These are phyloP conservation scores for Verticillium alfalfae DNA, from an alignment of 2,329 filamentous ascomycete species.

Conservation along the genomic window DNA sequence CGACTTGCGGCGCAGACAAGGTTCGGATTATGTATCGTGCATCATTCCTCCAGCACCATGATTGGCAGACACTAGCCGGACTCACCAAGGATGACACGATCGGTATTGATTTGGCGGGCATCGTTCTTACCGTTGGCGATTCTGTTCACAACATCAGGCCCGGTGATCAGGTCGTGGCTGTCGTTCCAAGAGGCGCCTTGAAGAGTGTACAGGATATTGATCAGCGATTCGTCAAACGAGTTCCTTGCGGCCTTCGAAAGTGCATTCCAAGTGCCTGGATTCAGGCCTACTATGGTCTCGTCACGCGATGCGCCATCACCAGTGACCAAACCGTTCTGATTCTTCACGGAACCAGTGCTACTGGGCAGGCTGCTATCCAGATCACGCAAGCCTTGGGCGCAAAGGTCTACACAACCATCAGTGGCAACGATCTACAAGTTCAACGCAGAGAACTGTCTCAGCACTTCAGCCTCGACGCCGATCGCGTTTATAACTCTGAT, in stretches of 20 bases:
- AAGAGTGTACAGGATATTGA: constrained; percentile 26
- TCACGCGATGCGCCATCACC: constrained; percentile 18
- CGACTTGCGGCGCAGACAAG: constrained; percentile 16
- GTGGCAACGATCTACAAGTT: constrained; percentile 15
- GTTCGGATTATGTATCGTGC: constrained; percentile 33
- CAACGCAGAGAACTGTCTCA: constrained; percentile 31
- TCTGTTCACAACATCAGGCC: constrained; percentile 21
- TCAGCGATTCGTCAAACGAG: constrained; percentile 26
- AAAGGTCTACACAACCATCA: constrained; percentile 35
- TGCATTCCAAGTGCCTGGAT: constrained; percentile 30
- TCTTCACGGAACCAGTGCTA: constrained; percentile 34
- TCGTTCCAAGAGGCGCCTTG: constrained; percentile 27
- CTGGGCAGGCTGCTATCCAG: constrained; percentile 37
- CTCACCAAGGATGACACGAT: constrained; percentile 21
- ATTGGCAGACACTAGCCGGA: constrained; percentile 29
- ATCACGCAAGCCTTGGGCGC: constrained; percentile 30
- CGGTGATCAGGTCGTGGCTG: constrained; percentile 36
- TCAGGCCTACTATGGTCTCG: constrained; percentile 37
- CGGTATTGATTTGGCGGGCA: constrained; percentile 35
- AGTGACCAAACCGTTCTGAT: constrained; percentile 30
- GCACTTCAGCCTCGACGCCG: constrained; percentile 23
- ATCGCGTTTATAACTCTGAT: constrained; percentile 12
- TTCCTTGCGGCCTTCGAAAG: constrained; percentile 11
- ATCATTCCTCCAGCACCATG: constrained; percentile 26
- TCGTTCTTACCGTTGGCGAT: constrained; percentile 25